Conservation (phyloP, 1,284 basidiomycete genomes). For the Wallemia hederae region DNA sequence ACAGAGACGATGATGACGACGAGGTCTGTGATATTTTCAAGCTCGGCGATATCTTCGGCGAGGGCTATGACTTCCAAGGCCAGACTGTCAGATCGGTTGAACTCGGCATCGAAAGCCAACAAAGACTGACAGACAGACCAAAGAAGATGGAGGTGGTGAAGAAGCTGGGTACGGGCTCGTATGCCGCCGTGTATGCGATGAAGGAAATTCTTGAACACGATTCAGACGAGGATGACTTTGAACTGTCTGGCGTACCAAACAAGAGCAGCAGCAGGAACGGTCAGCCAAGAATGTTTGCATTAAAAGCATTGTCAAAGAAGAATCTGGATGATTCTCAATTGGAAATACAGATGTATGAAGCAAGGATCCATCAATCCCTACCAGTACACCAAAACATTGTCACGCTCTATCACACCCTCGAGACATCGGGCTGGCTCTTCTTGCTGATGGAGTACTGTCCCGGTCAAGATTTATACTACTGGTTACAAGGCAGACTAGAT, state of each 20-base stretch:
- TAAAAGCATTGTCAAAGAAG: slow-evolving; percentile 84
- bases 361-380: slow-evolving; percentile 78
- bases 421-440: slow-evolving; percentile 48
- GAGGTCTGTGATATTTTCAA: slow-evolving; percentile 31
- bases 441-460: slow-evolving; percentile 74
- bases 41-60: slow-evolving; percentile 36
- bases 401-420: slow-evolving; percentile 65
- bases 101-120: slow-evolving; percentile 9
- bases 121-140: slow-evolving; percentile 20
- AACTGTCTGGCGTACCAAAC: slow-evolving; percentile 20
- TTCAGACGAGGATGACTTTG: slow-evolving; percentile 20
- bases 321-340: slow-evolving; percentile 64
- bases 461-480: slow-evolving; percentile 71
- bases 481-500: slow-evolving; percentile 33
- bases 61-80: slow-evolving; percentile 30
- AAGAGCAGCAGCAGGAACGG: background rate
- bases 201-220: slow-evolving; percentile 41
- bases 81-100: slow-evolving; percentile 29
- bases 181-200: slow-evolving; percentile 78
- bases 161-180: slow-evolving; percentile 57
- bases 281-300: slow-evolving; percentile 36
- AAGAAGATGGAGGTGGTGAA: slow-evolving; percentile 52
- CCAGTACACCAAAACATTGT: slow-evolving; percentile 80
- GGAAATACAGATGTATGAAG: slow-evolving; percentile 65
- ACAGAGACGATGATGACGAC: background rate